A percentile compares a stretch with the other conserved stretches of the same genome.
Conservation (phyloP, 2,329 filamentous ascomycete genomes). For the Phialocephala subalpina region DNA sequence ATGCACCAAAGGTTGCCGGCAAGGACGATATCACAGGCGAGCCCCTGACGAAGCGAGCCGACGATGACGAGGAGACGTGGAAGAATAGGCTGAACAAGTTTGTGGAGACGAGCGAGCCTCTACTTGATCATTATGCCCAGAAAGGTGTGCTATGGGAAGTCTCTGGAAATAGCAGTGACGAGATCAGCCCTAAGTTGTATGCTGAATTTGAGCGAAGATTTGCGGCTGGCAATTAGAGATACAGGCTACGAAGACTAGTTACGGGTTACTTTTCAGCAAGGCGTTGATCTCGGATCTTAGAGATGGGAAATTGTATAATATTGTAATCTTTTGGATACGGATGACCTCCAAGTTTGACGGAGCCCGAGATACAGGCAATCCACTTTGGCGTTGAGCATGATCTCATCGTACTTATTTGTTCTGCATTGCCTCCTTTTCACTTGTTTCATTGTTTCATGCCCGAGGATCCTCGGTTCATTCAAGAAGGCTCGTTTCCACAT, state of each 20-base stretch:
- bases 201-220: constrained; percentile 84
- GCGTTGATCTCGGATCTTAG: background rate
- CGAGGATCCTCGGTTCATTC: too few species aligned
- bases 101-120: constrained; percentile 82
- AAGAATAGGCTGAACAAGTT: constrained; percentile 82
- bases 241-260: background rate
- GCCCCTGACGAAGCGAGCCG: constrained; percentile 78
- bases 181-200: constrained; percentile 92
- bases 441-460: too few species aligned
- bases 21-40: constrained; percentile 93
- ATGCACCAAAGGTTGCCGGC: constrained; percentile 81
- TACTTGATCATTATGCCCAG: constrained; percentile 88
- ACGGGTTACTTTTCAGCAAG: background rate
- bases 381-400: background rate
- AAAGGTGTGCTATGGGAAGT: constrained; percentile 88
- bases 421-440: too few species aligned
- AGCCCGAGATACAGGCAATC: background rate
- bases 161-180: constrained; percentile 87
- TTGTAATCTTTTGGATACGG: background rate
- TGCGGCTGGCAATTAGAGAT: constrained; percentile 38
- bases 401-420: too few species aligned
- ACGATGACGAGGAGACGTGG: constrained; percentile 90
- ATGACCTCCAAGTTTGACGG: background rate
- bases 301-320: background rate
- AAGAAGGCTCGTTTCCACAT: too few species aligned